These are phyloP conservation scores for Novymonas esmeraldas DNA, from an alignment of 208 protist species.

Conservation along the genomic window DNA sequence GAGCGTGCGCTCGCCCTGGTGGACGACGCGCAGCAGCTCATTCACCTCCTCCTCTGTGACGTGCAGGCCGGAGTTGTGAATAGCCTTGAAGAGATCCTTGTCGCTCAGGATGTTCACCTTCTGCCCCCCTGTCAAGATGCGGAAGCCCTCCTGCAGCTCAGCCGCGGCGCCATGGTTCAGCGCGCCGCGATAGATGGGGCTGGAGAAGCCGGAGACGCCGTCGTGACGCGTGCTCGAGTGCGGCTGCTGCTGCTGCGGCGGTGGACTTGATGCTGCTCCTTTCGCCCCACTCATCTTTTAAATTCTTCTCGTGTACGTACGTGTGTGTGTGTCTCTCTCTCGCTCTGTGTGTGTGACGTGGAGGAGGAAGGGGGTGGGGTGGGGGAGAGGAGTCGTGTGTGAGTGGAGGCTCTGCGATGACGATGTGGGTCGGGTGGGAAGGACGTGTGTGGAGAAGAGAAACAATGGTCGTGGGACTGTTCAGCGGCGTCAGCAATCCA, in stretches of 20 bases:
- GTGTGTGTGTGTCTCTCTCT: conserved; percentile 2
- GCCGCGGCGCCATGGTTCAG: conserved; percentile 22
- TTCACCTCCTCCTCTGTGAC: conserved; percentile 19
- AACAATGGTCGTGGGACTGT: too few relatives aligned
- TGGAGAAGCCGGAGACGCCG: conserved; percentile 29
- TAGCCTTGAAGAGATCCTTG: conserved; percentile 18
- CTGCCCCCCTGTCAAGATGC: conserved; percentile 25
- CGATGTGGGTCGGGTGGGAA: too few relatives aligned
- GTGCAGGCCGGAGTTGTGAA: conserved; percentile 16
- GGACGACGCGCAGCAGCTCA: conserved; percentile 69
- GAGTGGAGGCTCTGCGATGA: too few relatives aligned
- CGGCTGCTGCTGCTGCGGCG: conserved; percentile 89
- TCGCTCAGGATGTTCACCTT: conserved; percentile 22
- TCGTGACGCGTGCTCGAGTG: conserved; percentile 68
- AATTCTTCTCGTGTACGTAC: background rate
- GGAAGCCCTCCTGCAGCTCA: conserved; percentile 27
- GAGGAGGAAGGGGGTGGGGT: too few relatives aligned
- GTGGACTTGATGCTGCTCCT: conserved; percentile 9
- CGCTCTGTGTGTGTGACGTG: too few relatives aligned
- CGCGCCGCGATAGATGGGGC: conserved; percentile 20
- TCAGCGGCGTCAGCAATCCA: too few relatives aligned
- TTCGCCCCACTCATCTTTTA: background rate
- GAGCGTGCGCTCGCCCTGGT: conserved; percentile 58
- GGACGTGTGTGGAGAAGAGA: too few relatives aligned
- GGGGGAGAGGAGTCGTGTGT: too few relatives aligned